Evolutionary conservation across 2,329 filamentous ascomycete genomes (phyloP).

Genomic region (Eurotiales sp.): DNA sequence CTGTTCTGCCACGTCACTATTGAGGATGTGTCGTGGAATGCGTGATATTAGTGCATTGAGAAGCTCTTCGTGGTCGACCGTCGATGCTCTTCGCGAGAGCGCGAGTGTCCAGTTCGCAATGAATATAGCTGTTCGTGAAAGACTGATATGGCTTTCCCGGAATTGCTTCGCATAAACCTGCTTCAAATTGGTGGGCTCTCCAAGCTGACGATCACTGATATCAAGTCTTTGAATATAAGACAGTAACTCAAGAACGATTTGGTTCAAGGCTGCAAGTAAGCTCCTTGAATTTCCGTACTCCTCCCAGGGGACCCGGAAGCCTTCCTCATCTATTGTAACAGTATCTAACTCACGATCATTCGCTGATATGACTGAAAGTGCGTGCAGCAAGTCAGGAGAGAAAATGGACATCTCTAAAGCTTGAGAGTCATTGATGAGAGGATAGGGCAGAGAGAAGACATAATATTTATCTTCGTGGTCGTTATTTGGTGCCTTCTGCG

Average conservation of each 20-base stretch:
- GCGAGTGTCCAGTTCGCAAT: slow-evolving; percentile 38
- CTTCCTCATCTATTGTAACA: slow-evolving; percentile 28
- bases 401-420: slow-evolving; percentile 41
- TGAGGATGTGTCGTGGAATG: slow-evolving; percentile 28
- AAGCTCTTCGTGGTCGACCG: slow-evolving; percentile 25
- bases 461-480: slow-evolving; percentile 36
- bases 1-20: slow-evolving; percentile 17
- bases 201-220: slow-evolving; percentile 23
- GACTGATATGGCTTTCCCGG: slow-evolving; percentile 37
- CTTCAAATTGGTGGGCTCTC: slow-evolving; percentile 34
- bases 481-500: slow-evolving; percentile 19
- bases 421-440: slow-evolving; percentile 29
- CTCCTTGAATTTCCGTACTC: slow-evolving; percentile 35
- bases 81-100: slow-evolving; percentile 27
- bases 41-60: slow-evolving; percentile 28
- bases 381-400: slow-evolving; percentile 41
- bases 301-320: slow-evolving; percentile 25
- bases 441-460: slow-evolving; percentile 44
- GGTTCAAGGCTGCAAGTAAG: slow-evolving; percentile 37
- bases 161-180: slow-evolving; percentile 41
- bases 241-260: slow-evolving; percentile 40
- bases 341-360: slow-evolving; percentile 39
- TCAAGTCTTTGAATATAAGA: slow-evolving; percentile 36
- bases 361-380: slow-evolving; percentile 38
- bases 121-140: slow-evolving; percentile 38